Percentiles rank a stretch among this genome's conserved stretches.
phyloP scores from a whole-genome alignment of 139 green algal genomes.

The Chlorella sp. region DNA sequence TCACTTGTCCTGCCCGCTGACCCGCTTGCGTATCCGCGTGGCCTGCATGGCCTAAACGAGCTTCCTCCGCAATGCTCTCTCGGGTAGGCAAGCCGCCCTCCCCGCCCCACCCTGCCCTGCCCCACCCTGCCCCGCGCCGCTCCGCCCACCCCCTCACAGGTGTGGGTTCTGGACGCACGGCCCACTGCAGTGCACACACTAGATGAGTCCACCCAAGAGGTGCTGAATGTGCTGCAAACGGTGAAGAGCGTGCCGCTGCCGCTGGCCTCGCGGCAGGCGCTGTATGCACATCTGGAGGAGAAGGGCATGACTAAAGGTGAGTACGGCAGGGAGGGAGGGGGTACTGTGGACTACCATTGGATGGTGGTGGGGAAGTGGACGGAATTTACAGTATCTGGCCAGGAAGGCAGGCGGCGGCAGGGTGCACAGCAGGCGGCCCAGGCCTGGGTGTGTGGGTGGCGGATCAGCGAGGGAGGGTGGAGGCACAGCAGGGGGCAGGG shows the following conservation, averaged over 20 bases:
- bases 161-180: constrained; percentile 84
- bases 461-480: too few species aligned
- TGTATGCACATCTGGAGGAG: constrained; percentile 57
- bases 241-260: constrained; percentile 59
- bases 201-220: constrained; percentile 26
- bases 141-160: constrained; percentile 22
- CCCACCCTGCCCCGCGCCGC: not conserved
- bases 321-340: not conserved
- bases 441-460: too few species aligned
- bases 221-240: constrained; percentile 48
- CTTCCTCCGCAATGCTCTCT: not conserved
- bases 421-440: too few species aligned
- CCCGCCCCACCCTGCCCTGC: not conserved
- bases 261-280: constrained; percentile 60
- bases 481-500: too few species aligned
- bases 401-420: too few species aligned
- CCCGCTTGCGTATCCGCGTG: not conserved
- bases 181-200: constrained; percentile 45
- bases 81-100: too few species aligned
- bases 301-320: not conserved
- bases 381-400: too few species aligned
- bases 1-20: not conserved
- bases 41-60: not conserved
- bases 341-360: too few species aligned
- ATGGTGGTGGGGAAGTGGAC: too few species aligned